Evolutionary conservation across 176 grass and related monocot genomes (phyloP), one percentile per base, ranked within the genome.

Genomic region (Oryza meridionalis): DNA sequence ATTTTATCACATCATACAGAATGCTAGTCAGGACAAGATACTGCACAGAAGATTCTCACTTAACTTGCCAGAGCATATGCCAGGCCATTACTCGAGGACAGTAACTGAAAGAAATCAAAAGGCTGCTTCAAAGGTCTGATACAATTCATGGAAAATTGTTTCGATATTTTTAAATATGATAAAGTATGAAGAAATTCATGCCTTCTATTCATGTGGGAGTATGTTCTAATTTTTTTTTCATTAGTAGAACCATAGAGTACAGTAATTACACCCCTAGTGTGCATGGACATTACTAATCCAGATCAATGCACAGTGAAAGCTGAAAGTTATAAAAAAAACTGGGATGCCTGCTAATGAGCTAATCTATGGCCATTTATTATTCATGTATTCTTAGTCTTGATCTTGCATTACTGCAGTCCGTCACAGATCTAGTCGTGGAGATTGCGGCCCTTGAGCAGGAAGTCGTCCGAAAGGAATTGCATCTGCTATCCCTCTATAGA

Each of bases 391-490:
- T 84, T 80, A 83, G 84, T 73, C 53, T 63, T 87, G 76, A 91
- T 45, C 70, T 84, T 87, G 51, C 81, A 55, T 14, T 75, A 38
- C 44, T 63, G 70, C 92, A 94, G 92, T 90, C 92, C 58, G 73
- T 85, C 79, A 74, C 82, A 85, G 90, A 92, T 90, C 81, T 98
- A 85, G 92, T 90, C 26, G 83, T 72, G 16, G 93, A 98, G 87
- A 98, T 98, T n/a, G 82, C 93, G n/a, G 84, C 80, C 40, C 88
- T 98, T 5, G 96, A 98, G 82, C 84, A 95, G 68, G 93, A 95
- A 81, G 96, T 98, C 29, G 64, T 81, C 67, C 83, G 90, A 82
- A 89, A 93, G 61, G 96, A 98, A 67, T 70, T 91, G 75, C 92
- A 98, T 93, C 66, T 98, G 43, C 74, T 98, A 12, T 84, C 89